Base-by-base conservation (phyloP, 306 rosid genomes). In the Pyrus betulifolia region DNA sequence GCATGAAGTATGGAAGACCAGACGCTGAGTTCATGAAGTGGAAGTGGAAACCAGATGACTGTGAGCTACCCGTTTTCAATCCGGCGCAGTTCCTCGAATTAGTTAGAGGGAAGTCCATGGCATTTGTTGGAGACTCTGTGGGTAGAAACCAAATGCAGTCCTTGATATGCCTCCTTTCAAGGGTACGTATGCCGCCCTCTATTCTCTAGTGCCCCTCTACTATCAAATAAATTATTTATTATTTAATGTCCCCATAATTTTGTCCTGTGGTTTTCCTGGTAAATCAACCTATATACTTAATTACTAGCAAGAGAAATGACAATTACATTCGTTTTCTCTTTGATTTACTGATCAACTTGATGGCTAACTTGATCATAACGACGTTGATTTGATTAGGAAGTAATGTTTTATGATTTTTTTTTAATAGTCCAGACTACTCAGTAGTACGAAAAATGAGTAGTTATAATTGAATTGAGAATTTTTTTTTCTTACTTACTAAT, bases 91-190 rank as follows among this genome's bases (percentile, higher is more conserved):
- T 94, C 51, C 82, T 94, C 0, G 97, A 94, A 13, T 49, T 94
- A 58, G 67, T 94, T 5, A 87, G 95, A 60, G 96, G 85, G 15
- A 91, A 91, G 72, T 90, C 98, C 15, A 49, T 94, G 87, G 98
- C 97, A 58, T 94, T 94, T 81, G 88, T 94, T 71, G 97, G 98
- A 27, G 98, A 94, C 63, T 94, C 98, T 12, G 96, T 94, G n/a
- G 96, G 91, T 0, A 88, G 98, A 81, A 94, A 94, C 83, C 98
- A 94, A 80, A 90, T 91, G 95, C 91, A 89, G 72, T 88, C 92
- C 67, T 61, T 89, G 89, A 82, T 93, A 65, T 93, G 96, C 81
- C 89, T 91, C 17, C 85, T 82, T 17, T 82, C 85, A 35, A 72
- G 79, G 76, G 85, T 82, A 77, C 23, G 65, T 57, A 27, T 15